These are phyloP conservation scores for Collybiopsis confluens DNA, from an alignment of 768 basidiomycete genomes.

Conservation along the genomic window DNA sequence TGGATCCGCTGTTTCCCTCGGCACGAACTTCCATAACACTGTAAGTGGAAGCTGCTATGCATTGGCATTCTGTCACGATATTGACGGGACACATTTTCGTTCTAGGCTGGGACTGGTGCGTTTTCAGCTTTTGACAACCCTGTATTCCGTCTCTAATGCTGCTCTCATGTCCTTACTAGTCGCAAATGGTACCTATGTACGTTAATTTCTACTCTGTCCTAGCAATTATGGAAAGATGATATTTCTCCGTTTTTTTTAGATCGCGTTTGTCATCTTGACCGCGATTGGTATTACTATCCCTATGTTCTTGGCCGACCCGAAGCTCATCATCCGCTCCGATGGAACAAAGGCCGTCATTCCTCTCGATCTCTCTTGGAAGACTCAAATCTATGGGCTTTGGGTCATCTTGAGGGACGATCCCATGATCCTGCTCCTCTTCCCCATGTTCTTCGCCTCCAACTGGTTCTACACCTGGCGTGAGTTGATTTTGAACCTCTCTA, in stretches of 20 bases:
- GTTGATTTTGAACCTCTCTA: slow-evolving; percentile 17
- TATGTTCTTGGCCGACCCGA: slow-evolving; percentile 66
- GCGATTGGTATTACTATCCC: slow-evolving; percentile 65
- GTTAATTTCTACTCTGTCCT: slow-evolving; percentile 18
- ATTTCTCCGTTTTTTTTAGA: too few species aligned
- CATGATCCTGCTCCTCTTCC: slow-evolving; percentile 70
- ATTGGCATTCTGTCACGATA: not conserved
- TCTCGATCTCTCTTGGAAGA: slow-evolving; percentile 73
- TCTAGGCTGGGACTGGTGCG: slow-evolving; percentile 40
- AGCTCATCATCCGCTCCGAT: slow-evolving; percentile 69
- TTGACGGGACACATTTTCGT: not conserved
- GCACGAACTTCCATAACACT: slow-evolving; percentile 59
- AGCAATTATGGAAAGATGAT: not conserved
- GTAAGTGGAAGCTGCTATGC: slow-evolving; percentile 35
- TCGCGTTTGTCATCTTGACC: slow-evolving; percentile 72
- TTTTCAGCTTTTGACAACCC: too few species aligned
- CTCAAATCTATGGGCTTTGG: slow-evolving; percentile 68
- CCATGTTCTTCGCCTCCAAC: slow-evolving; percentile 82
- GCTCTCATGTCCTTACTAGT: slow-evolving; percentile 34
- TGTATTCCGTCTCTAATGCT: too few species aligned
- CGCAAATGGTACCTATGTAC: slow-evolving; percentile 70
- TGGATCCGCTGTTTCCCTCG: slow-evolving; percentile 72
- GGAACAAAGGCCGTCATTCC: slow-evolving; percentile 62
- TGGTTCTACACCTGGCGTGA: slow-evolving; percentile 86
- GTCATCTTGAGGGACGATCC: slow-evolving; percentile 67